Evolutionary conservation across 2,329 filamentous ascomycete genomes (phyloP).

Genomic region (Xylariaceae sp.): DNA sequence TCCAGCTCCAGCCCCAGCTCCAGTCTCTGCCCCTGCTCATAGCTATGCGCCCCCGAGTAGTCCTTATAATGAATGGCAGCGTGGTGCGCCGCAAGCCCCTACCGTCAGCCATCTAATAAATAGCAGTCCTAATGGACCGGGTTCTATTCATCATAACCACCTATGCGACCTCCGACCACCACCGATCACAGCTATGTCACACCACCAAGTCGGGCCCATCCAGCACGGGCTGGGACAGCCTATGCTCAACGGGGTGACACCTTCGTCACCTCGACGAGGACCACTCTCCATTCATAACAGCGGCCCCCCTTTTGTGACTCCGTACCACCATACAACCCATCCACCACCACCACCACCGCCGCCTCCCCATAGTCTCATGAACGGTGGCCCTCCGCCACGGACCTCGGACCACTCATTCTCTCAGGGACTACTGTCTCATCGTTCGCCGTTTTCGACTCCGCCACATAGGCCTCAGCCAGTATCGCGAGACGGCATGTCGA

Average conservation of each 20-base stretch:
- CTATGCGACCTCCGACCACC: conserved; percentile 49
- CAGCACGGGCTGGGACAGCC: conserved; percentile 42
- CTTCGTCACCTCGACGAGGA: conserved; percentile 46
- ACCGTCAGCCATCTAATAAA: conserved; percentile 49
- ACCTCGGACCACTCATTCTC: conserved; percentile 45
- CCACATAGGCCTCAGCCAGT: conserved; percentile 45
- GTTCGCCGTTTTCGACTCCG: conserved; percentile 41
- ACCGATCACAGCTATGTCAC: conserved; percentile 40
- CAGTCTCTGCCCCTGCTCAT: conserved; percentile 39
- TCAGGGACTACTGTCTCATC: conserved; percentile 41
- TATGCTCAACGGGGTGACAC: conserved; percentile 44
- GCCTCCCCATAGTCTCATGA: conserved; percentile 35
- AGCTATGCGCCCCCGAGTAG: conserved; percentile 37
- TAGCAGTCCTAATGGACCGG: conserved; percentile 38
- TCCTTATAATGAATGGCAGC: conserved; percentile 48
- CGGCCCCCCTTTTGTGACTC: conserved; percentile 38
- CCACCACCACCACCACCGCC: too few relatives aligned
- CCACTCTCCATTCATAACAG: conserved; percentile 39
- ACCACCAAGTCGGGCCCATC: conserved; percentile 41
- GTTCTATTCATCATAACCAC: conserved; percentile 31
- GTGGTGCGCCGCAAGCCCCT: conserved; percentile 47
- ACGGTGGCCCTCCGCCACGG: conserved; percentile 41
- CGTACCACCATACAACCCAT: conserved; percentile 34
- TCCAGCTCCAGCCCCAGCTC: too few relatives aligned
- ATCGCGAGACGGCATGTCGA: conserved; percentile 37